These are phyloP conservation scores for Ilyonectria robusta DNA, from an alignment of 2,329 filamentous ascomycete genomes.

Conservation along the genomic window DNA sequence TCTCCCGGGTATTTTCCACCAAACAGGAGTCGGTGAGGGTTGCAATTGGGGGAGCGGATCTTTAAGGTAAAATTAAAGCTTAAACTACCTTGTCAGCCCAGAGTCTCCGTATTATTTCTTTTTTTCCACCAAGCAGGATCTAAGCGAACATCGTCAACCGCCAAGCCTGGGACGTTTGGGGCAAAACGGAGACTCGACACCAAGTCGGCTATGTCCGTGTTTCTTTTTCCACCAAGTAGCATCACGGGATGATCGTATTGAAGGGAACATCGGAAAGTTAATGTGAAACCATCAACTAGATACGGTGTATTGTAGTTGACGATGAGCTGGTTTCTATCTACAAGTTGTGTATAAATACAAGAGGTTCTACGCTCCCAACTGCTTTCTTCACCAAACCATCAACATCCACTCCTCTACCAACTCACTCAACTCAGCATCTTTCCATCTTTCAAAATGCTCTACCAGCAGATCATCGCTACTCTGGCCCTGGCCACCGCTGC, in stretches of 20 bases:
- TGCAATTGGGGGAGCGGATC: background rate
- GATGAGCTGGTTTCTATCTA: too few relatives aligned
- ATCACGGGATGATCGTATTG: background rate
- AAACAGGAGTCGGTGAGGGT: background rate
- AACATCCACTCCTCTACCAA: background rate
- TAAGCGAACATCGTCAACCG: background rate
- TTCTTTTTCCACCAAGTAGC: background rate
- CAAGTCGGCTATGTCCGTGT: background rate
- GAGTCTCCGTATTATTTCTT: background rate
- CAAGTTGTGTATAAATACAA: background rate
- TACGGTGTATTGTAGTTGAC: background rate
- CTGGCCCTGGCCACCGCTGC: conserved; percentile 20
- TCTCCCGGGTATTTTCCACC: too few relatives aligned
- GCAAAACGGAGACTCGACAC: background rate
- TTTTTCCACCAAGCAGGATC: background rate
- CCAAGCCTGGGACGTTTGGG: background rate
- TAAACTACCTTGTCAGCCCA: background rate
- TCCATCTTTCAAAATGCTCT: conserved; percentile 19
- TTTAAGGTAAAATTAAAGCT: background rate
- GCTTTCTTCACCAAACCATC: too few relatives aligned
- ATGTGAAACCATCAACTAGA: background rate
- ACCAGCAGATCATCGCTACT: conserved; percentile 8
- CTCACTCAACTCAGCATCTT: background rate
- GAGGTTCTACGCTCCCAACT: background rate
- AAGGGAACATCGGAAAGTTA: background rate